Conservation (phyloP, 2,329 filamentous ascomycete species). For the Raffaelea arxii region DNA sequence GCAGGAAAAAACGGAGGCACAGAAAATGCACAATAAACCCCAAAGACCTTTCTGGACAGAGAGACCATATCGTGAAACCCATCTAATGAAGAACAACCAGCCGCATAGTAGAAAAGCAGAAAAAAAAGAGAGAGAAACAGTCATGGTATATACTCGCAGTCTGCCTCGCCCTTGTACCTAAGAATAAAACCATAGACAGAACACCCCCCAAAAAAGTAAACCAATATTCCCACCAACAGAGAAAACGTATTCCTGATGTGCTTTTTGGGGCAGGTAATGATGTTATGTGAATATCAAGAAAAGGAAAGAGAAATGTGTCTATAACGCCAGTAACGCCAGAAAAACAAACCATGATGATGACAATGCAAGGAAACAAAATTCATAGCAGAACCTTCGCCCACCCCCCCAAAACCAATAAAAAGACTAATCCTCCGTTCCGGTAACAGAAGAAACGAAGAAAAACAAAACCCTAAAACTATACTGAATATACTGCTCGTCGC, state of each 20-base stretch:
- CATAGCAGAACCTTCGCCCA: not conserved
- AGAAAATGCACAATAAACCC: not conserved
- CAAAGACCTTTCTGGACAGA: not conserved
- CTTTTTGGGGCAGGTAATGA: not conserved
- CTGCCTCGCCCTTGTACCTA: not conserved
- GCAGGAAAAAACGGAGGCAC: not conserved
- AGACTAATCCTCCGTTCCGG: too few relatives aligned
- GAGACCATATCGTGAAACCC: not conserved
- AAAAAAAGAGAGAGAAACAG: not conserved
- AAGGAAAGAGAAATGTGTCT: not conserved
- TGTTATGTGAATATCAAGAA: not conserved
- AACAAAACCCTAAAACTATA: too few relatives aligned
- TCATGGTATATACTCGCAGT: not conserved
- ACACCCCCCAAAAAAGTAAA: not conserved
- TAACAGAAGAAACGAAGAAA: too few relatives aligned
- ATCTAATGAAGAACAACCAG: not conserved
- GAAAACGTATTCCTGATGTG: too few relatives aligned
- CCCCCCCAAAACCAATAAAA: too few relatives aligned
- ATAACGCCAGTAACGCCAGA: too few relatives aligned
- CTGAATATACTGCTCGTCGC: too few relatives aligned
- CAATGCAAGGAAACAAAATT: not conserved
- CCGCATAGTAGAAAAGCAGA: not conserved
- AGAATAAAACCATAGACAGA: too few relatives aligned
- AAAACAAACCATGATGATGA: not conserved
- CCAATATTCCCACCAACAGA: not conserved